These are phyloP conservation scores for Tardiomyces blankii DNA, from an alignment of 1,139 yeast genomes.

Conservation along the genomic window DNA sequence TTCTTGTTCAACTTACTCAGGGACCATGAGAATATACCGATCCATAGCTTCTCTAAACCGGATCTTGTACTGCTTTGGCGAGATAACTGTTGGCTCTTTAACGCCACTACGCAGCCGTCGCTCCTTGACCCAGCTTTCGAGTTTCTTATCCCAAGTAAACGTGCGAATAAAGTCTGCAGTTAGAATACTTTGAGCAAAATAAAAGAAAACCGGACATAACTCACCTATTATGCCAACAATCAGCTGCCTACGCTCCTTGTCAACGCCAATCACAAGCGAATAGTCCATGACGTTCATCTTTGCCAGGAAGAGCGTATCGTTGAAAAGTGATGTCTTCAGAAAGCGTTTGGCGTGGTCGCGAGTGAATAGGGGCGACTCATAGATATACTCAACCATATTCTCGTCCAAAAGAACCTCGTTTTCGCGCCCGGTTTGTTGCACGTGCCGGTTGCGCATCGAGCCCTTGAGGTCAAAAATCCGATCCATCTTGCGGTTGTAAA, in stretches of 20 bases:
- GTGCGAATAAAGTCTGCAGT: constrained; percentile 67
- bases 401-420: constrained; percentile 93
- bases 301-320: constrained; percentile 86
- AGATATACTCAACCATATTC: constrained; percentile 95
- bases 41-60: constrained; percentile 98
- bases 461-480: constrained; percentile 95
- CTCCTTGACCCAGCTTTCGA: constrained; percentile 98
- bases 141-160: constrained; percentile 96
- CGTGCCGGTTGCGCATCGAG: constrained; percentile 95
- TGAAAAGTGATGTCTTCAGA: constrained; percentile 80
- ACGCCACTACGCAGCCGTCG: constrained; percentile 75
- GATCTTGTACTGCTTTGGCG: constrained; percentile 90
- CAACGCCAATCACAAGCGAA: constrained; percentile 87
- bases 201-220: no score
- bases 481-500: constrained; percentile 72
- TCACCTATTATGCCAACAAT: constrained; percentile 81
- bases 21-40: constrained; percentile 85
- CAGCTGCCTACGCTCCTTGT: constrained; percentile 52
- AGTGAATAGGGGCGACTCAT: constrained; percentile 91
- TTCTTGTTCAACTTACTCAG: constrained; percentile 37
- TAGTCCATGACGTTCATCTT: constrained; percentile 99
- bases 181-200: constrained; percentile 9
- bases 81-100: constrained; percentile 92
- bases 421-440: constrained; percentile 89
- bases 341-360: constrained; percentile 84